Evolutionary conservation across 768 basidiomycete genomes (phyloP), one percentile per base, ranked within the genome.

Genomic region (Russula earlei): DNA sequence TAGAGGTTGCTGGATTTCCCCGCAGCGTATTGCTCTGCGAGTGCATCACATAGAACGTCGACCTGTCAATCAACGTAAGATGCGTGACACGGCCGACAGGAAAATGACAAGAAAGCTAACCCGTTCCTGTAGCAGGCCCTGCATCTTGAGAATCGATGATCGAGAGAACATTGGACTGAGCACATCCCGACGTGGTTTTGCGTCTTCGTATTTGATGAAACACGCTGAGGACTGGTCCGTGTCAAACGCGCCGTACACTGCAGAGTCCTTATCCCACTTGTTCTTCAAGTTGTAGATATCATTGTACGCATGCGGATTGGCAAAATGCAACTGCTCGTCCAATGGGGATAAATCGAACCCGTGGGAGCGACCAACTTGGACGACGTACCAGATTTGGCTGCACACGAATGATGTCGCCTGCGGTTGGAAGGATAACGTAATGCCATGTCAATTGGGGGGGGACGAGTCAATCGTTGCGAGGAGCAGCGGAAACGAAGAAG

Each of bases 121-220:
- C 60, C 71, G 72, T 24, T 64, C 46, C 61, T 71, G 71, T 17
- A 75, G 60, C 10, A 69, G 63, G 17, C 60, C 61, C 58, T 75
- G 72, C 25, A 73, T 67, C 25, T 68, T 64, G 19, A 74, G 64
- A 48, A 74, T 71, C 10, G 72, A 69, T n/a, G 66, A 65, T 45
- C 74, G 67, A 22, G 72, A 73, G 52, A 75, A 75, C 56, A 74
- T 69, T 12, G 72, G 71, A 4, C 69, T 67, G 19, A 75, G 70
- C 38, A 70, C 59, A 41, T 70, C 70, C 41, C 71, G 63, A 43
- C 70, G 60, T 49, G 68, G 67, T 44, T 63, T 70, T 11, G 68
- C 72, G 55, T 72, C 67, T 49, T 69, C 66, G 42, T 66, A 66
- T 51, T 72, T 68, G 31, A 65, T 64, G 63, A 69, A 64, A 6